Conservation (phyloP, 306 rosid species). For the Cucurbita maxima region DNA sequence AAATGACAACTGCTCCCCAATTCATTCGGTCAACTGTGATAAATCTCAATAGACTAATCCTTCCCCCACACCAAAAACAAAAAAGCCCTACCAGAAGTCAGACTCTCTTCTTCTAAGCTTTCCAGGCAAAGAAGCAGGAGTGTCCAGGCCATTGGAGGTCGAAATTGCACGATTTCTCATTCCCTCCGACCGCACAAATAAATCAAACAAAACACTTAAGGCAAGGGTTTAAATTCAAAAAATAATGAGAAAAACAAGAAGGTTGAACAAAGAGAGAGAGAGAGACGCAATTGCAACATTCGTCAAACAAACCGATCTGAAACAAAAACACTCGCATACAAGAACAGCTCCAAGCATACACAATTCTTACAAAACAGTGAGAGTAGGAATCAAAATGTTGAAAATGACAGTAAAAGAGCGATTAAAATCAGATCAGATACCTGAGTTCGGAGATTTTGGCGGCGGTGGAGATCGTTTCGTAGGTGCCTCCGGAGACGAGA, state of each 20-base stretch:
- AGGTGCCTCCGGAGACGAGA: constrained; percentile 85
- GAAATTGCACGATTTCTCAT: background rate
- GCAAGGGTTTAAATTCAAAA: background rate
- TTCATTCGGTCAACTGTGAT: constrained; percentile 1
- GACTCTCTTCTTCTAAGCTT: background rate
- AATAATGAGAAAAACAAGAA: background rate
- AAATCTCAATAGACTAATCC: background rate
- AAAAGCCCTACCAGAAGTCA: background rate
- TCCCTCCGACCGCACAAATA: background rate
- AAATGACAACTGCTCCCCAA: background rate
- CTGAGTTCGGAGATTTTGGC: constrained; percentile 59
- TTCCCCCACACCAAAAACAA: background rate
- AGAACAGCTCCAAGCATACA: background rate
- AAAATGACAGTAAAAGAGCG: background rate
- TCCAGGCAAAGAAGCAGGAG: background rate
- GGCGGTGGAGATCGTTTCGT: constrained; percentile 59
- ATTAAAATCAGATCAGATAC: constrained; percentile 68
- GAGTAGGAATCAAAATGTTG: background rate
- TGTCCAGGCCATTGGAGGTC: background rate
- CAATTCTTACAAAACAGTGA: background rate
- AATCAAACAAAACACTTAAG: background rate
- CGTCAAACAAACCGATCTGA: constrained; percentile 8
- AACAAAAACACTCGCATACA: background rate
- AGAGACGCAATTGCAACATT: background rate
- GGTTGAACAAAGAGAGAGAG: background rate